Evolutionary conservation across 768 basidiomycete species (phyloP).

Genomic region (Termitomyces sp.): DNA sequence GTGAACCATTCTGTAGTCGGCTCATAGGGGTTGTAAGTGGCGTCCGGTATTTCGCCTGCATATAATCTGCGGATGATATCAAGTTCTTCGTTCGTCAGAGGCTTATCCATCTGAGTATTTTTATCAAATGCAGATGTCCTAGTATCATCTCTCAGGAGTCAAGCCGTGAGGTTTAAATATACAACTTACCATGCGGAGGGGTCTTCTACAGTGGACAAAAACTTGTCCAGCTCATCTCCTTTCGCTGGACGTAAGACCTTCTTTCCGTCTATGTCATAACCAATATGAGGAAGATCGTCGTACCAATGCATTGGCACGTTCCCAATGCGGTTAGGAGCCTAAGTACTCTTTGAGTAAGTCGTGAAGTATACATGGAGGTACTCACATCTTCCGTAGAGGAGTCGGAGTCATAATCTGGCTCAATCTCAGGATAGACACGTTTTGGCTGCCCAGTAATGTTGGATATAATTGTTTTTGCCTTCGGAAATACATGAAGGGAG

Average conservation of each 20-base stretch:
- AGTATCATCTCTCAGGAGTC: neutral
- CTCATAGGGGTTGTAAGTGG: constrained; percentile 87
- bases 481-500: constrained; percentile 53
- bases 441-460: constrained; percentile 83
- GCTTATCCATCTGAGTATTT: constrained; percentile 79
- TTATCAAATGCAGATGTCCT: constrained; percentile 96
- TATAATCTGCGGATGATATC: constrained; percentile 94
- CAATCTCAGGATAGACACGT: constrained; percentile 83
- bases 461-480: constrained; percentile 67
- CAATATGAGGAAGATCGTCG: constrained; percentile 98
- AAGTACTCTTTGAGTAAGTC: constrained; percentile 10
- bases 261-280: constrained; percentile 94
- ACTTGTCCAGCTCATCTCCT: constrained; percentile 97
- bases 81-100: constrained; percentile 85
- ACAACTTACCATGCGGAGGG: constrained; percentile 77
- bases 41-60: constrained; percentile 88
- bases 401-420: constrained; percentile 88
- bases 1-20: constrained; percentile 97
- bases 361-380: constrained; percentile 13
- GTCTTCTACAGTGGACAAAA: constrained; percentile 90
- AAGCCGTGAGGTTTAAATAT: neutral
- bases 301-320: constrained; percentile 98
- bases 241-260: constrained; percentile 90
- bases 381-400: constrained; percentile 90
- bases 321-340: constrained; percentile 95